These are phyloP conservation scores for Cornus controversa DNA, from an alignment of 148 eudicot genomes.

Conservation along the genomic window DNA sequence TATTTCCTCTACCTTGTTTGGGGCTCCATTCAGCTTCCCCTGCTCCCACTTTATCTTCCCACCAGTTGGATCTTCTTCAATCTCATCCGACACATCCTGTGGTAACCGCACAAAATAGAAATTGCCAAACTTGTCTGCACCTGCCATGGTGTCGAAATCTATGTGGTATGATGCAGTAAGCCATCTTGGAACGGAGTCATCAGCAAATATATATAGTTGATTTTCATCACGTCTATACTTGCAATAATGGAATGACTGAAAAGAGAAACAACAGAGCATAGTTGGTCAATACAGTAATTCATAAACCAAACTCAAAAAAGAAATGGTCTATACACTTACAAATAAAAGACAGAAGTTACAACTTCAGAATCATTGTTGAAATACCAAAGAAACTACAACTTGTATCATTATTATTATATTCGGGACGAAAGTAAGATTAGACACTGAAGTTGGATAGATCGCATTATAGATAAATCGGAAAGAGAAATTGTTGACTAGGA, in stretches of 20 bases:
- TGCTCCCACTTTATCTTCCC: conserved; percentile 98
- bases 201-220: conserved; percentile 93
- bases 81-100: conserved; percentile 95
- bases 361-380: neutral
- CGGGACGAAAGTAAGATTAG: neutral
- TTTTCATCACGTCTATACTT: conserved; percentile 97
- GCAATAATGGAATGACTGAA: conserved; percentile 97
- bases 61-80: conserved; percentile 98
- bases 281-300: conserved; percentile 11
- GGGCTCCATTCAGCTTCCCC: conserved; percentile 94
- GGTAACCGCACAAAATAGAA: conserved; percentile 89
- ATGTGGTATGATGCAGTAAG: conserved; percentile 86
- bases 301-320: neutral
- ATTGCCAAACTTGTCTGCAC: conserved; percentile 96
- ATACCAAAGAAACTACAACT: neutral
- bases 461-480: neutral
- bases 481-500: neutral
- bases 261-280: conserved; percentile 7
- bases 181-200: conserved; percentile 96
- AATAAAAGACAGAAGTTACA: neutral
- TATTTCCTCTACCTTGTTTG: conserved; percentile 95
- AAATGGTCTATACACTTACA: conserved; percentile 7
- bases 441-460: neutral
- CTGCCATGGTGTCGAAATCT: conserved; percentile 99
- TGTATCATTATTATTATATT: neutral